These are phyloP conservation scores for Lepidium sativum DNA, from an alignment of 345 rosid species.

Conservation along the genomic window DNA sequence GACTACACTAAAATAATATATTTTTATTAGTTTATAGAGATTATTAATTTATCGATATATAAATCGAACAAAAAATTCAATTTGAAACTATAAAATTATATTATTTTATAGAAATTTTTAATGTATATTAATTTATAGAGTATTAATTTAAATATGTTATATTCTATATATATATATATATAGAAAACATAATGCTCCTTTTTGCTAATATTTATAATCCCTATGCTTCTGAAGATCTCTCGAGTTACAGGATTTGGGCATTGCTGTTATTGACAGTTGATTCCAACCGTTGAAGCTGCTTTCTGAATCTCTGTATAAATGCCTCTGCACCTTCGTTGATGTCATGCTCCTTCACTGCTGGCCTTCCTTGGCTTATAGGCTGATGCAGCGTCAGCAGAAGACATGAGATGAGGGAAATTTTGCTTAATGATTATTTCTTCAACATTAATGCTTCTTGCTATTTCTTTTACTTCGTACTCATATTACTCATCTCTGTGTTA, in stretches of 20 bases:
- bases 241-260: not conserved
- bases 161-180: not conserved
- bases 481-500: not conserved
- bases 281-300: slow-evolving; percentile 58
- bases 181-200: not conserved
- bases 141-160: too few species aligned
- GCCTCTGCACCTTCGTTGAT: slow-evolving; percentile 66
- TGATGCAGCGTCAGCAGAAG: slow-evolving; percentile 13
- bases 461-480: not conserved
- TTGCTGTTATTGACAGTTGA: slow-evolving; percentile 32
- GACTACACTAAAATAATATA: too few species aligned
- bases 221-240: not conserved
- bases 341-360: slow-evolving; percentile 29
- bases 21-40: too few species aligned
- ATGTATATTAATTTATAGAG: too few species aligned
- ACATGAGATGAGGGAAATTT: slow-evolving; percentile 7
- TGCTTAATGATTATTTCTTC: not conserved
- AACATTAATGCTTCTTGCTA: not conserved
- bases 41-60: too few species aligned
- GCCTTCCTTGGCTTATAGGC: slow-evolving; percentile 6
- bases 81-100: too few species aligned
- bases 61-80: too few species aligned
- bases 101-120: too few species aligned
- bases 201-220: too few species aligned
- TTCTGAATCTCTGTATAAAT: slow-evolving; percentile 63